phyloP scores from a whole-genome alignment of 1,284 basidiomycete species.

The Papiliotrema nemorosa region DNA sequence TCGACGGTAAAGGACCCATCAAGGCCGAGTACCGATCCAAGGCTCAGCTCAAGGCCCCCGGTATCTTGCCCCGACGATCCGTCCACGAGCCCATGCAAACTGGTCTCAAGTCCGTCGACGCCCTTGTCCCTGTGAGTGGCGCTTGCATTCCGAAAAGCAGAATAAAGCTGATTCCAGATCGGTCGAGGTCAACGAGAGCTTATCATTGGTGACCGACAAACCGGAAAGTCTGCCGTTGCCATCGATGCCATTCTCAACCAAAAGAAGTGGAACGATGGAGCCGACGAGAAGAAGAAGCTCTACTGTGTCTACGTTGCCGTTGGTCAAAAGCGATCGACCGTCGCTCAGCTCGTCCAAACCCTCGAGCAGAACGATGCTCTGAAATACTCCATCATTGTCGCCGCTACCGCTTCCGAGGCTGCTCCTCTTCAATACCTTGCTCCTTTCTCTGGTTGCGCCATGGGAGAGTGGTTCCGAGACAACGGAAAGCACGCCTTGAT shows the following conservation, averaged over 20 bases:
- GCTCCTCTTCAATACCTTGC: slow-evolving; percentile 98
- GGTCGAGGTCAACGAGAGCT: slow-evolving; percentile 99
- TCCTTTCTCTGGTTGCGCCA: slow-evolving; percentile 98
- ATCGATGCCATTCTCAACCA: slow-evolving; percentile 99
- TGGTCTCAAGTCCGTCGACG: slow-evolving; percentile 99
- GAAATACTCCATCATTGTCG: slow-evolving; percentile 99
- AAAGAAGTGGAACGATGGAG: slow-evolving; percentile 98
- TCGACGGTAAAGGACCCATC: slow-evolving; percentile 98
- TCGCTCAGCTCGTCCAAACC: slow-evolving; percentile 98
- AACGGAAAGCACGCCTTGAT: slow-evolving; percentile 95
- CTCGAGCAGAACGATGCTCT: slow-evolving; percentile 99
- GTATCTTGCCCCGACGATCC: slow-evolving; percentile 97
- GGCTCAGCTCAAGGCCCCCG: slow-evolving; percentile 96
- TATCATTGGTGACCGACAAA: slow-evolving; percentile 99
- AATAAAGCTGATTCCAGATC: slow-evolving; percentile 53
- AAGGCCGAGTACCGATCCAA: slow-evolving; percentile 87
- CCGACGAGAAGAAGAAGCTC: slow-evolving; percentile 94
- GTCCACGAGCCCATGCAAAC: slow-evolving; percentile 99
- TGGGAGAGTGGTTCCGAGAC: slow-evolving; percentile 99
- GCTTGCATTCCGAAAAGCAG: neutral
- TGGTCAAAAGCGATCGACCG: slow-evolving; percentile 98
- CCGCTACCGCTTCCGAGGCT: slow-evolving; percentile 97
- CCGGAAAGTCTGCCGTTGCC: slow-evolving; percentile 91
- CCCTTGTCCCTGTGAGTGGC: slow-evolving; percentile 76
- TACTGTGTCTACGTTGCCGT: slow-evolving; percentile 99